These are phyloP conservation scores for Plectranthus barbatus DNA, from an alignment of 257 asterid species.

Conservation along the genomic window DNA sequence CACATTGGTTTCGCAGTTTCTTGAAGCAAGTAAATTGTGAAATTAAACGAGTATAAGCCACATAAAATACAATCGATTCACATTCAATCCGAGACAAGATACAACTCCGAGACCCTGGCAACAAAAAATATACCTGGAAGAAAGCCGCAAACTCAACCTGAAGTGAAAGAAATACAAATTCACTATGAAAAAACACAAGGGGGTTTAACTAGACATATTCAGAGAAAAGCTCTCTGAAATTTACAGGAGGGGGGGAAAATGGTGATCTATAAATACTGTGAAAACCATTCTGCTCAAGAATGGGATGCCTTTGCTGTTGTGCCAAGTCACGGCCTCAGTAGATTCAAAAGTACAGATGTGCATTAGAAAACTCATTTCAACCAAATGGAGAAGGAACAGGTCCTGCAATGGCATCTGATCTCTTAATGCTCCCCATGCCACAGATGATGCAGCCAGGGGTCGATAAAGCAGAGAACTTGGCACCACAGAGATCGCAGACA, in stretches of 20 bases:
- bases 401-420: conserved; percentile 87
- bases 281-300: not conserved
- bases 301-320: not conserved
- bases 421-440: conserved; percentile 99
- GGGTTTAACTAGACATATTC: not conserved
- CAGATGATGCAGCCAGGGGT: conserved; percentile 95
- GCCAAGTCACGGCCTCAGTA: not conserved
- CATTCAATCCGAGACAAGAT: not conserved
- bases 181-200: not conserved
- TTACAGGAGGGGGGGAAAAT: not conserved
- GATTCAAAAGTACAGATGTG: not conserved
- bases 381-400: conserved; percentile 95
- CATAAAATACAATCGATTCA: too few relatives aligned
- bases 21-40: not conserved
- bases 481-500: conserved; percentile 96
- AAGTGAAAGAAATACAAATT: not conserved
- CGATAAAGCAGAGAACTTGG: conserved; percentile 90
- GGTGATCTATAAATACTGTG: not conserved
- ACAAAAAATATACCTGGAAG: not conserved
- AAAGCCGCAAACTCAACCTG: not conserved
- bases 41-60: not conserved
- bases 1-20: too few relatives aligned
- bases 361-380: conserved; percentile 24
- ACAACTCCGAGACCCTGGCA: not conserved
- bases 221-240: not conserved